Percentiles rank a stretch among this genome's conserved stretches.
phyloP scores from a whole-genome alignment of 768 basidiomycete species.

The Trametes sanguinea region DNA sequence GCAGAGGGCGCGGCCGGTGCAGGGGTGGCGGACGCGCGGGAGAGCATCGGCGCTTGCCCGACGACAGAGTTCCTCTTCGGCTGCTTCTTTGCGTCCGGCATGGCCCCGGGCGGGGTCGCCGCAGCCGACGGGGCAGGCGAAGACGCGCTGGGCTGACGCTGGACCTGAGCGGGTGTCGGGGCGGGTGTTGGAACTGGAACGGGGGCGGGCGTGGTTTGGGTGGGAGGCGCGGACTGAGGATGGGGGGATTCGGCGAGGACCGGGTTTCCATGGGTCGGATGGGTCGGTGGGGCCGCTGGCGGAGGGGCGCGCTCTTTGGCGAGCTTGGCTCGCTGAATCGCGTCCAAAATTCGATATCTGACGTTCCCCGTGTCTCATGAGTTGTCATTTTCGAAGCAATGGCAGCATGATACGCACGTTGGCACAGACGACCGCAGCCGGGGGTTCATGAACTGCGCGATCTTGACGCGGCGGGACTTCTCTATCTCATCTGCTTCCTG shows the following conservation, averaged over 20 bases:
- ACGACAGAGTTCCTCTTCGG: slow-evolving; percentile 10
- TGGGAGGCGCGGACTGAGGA: neutral
- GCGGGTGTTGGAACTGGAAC: slow-evolving; percentile 4
- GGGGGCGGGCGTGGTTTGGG: slow-evolving; percentile 1
- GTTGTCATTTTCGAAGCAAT: no score
- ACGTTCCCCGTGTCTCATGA: no score
- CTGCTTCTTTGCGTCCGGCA: slow-evolving; percentile 10
- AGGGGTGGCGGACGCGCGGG: slow-evolving; percentile 24
- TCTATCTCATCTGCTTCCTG: slow-evolving; percentile 78
- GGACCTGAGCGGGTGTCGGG: neutral
- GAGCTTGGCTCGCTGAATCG: slow-evolving; percentile 30
- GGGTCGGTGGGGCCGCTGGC: neutral
- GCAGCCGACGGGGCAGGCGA: slow-evolving; percentile 13
- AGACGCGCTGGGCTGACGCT: slow-evolving; percentile 1
- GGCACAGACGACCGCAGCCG: slow-evolving; percentile 20
- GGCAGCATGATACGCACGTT: slow-evolving; percentile 5
- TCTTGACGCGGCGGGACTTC: slow-evolving; percentile 69
- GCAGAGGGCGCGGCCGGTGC: slow-evolving; percentile 20
- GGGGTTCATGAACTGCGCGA: slow-evolving; percentile 81
- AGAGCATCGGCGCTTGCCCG: slow-evolving; percentile 17
- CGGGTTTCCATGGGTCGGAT: neutral
- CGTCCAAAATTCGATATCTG: slow-evolving; percentile 64
- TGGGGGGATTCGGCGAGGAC: slow-evolving; percentile 5
- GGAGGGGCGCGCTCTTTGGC: slow-evolving; percentile 14
- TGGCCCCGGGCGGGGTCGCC: neutral